Evolutionary conservation across 176 grass and related monocot species (phyloP), one percentile per base, ranked within the genome.

Genomic region (Bonia amplexicaulis): DNA sequence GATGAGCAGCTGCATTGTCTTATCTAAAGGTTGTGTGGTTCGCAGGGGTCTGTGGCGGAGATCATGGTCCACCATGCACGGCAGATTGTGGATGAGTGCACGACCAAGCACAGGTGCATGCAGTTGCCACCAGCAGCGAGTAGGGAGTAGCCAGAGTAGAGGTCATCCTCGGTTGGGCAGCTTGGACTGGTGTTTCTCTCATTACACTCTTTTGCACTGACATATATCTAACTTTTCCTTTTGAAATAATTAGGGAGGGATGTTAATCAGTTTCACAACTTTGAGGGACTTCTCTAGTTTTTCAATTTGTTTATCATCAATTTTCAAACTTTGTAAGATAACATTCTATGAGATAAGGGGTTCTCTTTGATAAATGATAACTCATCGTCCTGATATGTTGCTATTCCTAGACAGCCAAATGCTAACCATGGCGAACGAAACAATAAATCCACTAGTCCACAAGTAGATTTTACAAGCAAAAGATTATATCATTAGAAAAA

Each of bases 401-500:
- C 22, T 41, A 39, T 31, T 66, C 26, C 71, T 54, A 66, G 47
- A 84, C 29, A 65, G 70, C 29, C 13, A 74, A 54, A 66, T 76
- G 82, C 52, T 66, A 52, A 37, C 45, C 71, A 76, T 75, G 8
- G 31, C 46, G 10, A 84, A 53, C 20, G 66, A 23, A 81, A 52
- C n/a, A 75, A 75, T 25, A 19, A 25, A 6, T 52, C 46, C 25
- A 73, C 9, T 19, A 52, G 26, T 75, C 22, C 46, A 75, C 22
- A 84, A 19, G 45, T 41, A 52, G 59, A 76, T 23, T 53, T 23
- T 53, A 46, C 39, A 66, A 55, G 14, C 19, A 81, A 27, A 74
- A 49, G 62, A 60, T 26, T 54, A 29, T 65, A 84, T 84, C 48
- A 77, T 46, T 42, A 69, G 20, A 57, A 80, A 85, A 79, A 64